phyloP scores from a whole-genome alignment of 1,284 basidiomycete species.

The Rhodotorula sp. region DNA sequence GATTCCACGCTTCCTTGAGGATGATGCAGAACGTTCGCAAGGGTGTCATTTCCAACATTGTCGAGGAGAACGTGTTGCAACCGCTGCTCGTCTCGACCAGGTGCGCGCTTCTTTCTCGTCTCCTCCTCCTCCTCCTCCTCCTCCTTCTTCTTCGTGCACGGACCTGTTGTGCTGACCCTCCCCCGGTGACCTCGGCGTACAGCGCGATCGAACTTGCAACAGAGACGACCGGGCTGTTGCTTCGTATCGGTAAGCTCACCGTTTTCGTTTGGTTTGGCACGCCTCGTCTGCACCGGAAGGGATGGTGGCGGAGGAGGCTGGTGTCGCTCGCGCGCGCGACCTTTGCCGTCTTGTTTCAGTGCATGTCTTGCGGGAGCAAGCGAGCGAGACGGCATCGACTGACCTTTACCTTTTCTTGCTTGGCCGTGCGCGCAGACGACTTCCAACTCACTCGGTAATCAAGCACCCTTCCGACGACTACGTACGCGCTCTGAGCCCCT shows the following conservation, averaged over 20 bases:
- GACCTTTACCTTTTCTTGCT: no score
- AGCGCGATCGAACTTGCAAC: constrained; percentile 93
- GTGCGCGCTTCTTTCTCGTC: not conserved
- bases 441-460: constrained; percentile 18
- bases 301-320: no score
- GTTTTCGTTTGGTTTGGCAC: not conserved
- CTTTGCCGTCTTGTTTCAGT: no score
- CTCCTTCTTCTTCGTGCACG: no score
- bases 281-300: not conserved
- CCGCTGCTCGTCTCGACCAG: constrained; percentile 76
- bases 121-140: no score
- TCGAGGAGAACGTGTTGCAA: constrained; percentile 94
- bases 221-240: constrained; percentile 92
- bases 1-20: no score
- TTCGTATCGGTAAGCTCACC: constrained; percentile 68
- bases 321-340: no score
- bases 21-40: constrained; percentile 76
- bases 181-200: constrained; percentile 52
- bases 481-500: not conserved
- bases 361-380: no score
- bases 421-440: not conserved
- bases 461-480: not conserved
- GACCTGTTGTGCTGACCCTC: not conserved
- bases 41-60: constrained; percentile 46
- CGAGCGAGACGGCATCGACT: no score